Evolutionary conservation across 306 rosid genomes (phyloP).

Genomic region (Dalbergia cultrata): DNA sequence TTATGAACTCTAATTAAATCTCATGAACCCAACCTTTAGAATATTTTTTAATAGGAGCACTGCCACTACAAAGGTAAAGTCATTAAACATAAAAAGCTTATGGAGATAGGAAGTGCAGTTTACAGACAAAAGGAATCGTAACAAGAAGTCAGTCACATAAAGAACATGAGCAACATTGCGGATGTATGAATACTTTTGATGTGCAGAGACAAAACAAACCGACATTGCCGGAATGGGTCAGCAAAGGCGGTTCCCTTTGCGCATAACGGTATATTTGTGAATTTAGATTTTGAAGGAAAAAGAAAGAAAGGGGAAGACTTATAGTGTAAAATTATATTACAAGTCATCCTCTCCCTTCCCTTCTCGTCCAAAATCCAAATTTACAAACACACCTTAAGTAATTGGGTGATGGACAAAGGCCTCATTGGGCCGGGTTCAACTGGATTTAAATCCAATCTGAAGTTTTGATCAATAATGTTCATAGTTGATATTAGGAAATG

Average conservation of each 20-base stretch:
- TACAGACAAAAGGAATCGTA: not conserved
- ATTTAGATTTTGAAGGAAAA: too few relatives aligned
- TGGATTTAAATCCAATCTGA: too few relatives aligned
- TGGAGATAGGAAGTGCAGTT: not conserved
- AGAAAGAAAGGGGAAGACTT: too few relatives aligned
- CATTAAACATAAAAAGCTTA: not conserved
- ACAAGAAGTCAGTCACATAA: conserved; percentile 21
- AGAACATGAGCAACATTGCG: conserved; percentile 26
- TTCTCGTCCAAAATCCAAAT: too few relatives aligned
- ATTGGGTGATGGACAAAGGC: too few relatives aligned
- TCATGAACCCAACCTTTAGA: not conserved
- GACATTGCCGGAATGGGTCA: not conserved
- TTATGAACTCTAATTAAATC: not conserved
- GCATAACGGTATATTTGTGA: too few relatives aligned
- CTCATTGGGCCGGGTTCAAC: too few relatives aligned
- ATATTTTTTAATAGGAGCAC: not conserved
- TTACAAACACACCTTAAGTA: too few relatives aligned
- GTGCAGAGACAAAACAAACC: not conserved
- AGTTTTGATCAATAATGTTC: too few relatives aligned
- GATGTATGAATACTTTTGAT: not conserved
- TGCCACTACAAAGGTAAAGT: not conserved
- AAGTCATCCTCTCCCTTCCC: too few relatives aligned
- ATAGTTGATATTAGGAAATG: too few relatives aligned
- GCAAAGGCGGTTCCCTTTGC: not conserved
- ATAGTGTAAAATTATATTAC: too few relatives aligned